Conservation (phyloP, 2,329 filamentous ascomycete genomes). For the Neonectria faginata region DNA sequence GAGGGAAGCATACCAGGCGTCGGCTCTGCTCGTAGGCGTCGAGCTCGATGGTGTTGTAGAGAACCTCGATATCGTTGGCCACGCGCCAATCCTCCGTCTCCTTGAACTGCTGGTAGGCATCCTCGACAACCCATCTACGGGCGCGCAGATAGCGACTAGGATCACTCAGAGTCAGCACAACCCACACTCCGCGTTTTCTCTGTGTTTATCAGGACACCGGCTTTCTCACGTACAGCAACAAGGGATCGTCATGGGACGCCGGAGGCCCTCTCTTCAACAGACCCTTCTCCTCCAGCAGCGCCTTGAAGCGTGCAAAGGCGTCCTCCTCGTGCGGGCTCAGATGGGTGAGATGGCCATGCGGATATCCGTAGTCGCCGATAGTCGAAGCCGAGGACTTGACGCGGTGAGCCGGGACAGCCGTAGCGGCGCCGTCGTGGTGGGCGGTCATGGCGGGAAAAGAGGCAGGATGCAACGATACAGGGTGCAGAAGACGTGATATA, state of each 20-base stretch:
- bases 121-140: conserved; percentile 80
- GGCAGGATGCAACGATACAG: conserved; percentile 8
- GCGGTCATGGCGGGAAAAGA: conserved; percentile 41
- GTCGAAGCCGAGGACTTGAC: conserved; percentile 48
- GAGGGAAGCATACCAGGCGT: conserved; percentile 68
- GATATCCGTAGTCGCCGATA: conserved; percentile 66
- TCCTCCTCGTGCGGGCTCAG: conserved; percentile 75
- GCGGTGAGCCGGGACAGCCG: conserved; percentile 43
- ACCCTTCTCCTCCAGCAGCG: conserved; percentile 71
- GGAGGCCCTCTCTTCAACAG: conserved; percentile 69
- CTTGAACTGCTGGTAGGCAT: conserved; percentile 85
- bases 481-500: neutral
- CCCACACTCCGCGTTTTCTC: too few relatives aligned
- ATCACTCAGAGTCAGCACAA: conserved; percentile 32
- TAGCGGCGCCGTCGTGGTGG: conserved; percentile 36
- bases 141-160: conserved; percentile 87
- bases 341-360: conserved; percentile 83
- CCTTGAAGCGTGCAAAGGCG: conserved; percentile 79
- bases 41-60: conserved; percentile 89
- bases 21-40: conserved; percentile 85
- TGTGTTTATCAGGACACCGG: conserved; percentile 11
- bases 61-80: conserved; percentile 79
- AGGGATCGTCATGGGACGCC: conserved; percentile 78
- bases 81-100: conserved; percentile 90
- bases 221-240: conserved; percentile 69